These are phyloP conservation scores for Cnidoscolus chayamansa DNA, from an alignment of 441 rosid genomes.

Conservation along the genomic window DNA sequence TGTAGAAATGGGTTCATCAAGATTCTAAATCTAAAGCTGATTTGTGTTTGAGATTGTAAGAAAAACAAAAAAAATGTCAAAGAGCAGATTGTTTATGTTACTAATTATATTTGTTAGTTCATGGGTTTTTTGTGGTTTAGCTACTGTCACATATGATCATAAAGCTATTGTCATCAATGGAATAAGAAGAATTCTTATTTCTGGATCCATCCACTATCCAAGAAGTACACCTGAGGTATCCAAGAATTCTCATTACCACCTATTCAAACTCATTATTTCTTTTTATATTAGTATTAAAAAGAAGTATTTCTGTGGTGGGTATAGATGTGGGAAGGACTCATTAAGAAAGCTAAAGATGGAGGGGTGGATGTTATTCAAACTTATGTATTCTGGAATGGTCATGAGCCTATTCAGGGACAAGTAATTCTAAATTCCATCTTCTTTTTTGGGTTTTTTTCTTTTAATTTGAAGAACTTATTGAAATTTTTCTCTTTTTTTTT, in stretches of 20 bases:
- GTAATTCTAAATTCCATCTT: slow-evolving; percentile 31
- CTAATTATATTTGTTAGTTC: slow-evolving; percentile 27
- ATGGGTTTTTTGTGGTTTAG: slow-evolving; percentile 44
- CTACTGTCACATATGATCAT: slow-evolving; percentile 47
- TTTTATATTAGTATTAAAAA: too few species aligned
- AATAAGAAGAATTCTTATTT: slow-evolving; percentile 47
- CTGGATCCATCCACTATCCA: slow-evolving; percentile 44
- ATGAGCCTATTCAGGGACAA: slow-evolving; percentile 75
- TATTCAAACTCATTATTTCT: too few species aligned
- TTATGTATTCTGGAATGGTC: slow-evolving; percentile 83
- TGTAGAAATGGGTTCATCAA: too few species aligned
- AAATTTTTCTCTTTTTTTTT: background rate
- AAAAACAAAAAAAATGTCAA: background rate
- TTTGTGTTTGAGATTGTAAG: too few species aligned
- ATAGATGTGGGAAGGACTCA: slow-evolving; percentile 81
- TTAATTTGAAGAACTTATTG: background rate
- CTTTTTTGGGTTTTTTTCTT: background rate
- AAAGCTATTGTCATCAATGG: slow-evolving; percentile 46
- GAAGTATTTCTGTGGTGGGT: background rate
- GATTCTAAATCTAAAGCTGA: background rate
- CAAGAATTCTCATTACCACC: too few species aligned
- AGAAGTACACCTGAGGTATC: slow-evolving; percentile 44
- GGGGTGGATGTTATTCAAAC: slow-evolving; percentile 82
- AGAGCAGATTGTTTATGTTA: slow-evolving; percentile 7
- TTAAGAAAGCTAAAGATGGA: slow-evolving; percentile 76